These are phyloP conservation scores for Gautieria morchelliformis DNA, from an alignment of 768 basidiomycete genomes.

Conservation along the genomic window DNA sequence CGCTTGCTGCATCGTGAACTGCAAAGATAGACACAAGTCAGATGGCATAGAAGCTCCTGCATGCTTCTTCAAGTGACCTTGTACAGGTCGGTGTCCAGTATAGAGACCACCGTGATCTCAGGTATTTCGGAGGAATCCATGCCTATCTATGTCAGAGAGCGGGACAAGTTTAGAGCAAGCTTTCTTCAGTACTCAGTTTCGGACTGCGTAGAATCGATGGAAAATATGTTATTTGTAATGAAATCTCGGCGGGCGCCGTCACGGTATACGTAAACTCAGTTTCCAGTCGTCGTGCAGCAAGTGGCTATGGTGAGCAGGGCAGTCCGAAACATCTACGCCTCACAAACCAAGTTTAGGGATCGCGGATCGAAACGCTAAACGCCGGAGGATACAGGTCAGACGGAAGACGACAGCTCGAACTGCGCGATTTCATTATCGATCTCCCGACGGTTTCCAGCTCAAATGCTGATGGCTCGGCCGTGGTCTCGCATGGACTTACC, in stretches of 20 bases:
- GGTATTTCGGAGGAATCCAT: background rate
- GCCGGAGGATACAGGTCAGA: constrained; percentile 86
- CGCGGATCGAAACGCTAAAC: constrained; percentile 67
- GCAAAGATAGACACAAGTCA: constrained; percentile 1
- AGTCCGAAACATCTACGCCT: too few species aligned
- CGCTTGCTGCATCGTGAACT: constrained; percentile 97
- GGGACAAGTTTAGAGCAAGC: background rate
- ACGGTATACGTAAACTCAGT: too few species aligned
- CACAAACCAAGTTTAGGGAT: constrained; percentile 25
- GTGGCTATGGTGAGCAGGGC: too few species aligned
- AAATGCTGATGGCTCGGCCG: constrained; percentile 77
- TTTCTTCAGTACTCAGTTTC: too few species aligned
- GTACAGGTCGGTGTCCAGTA: constrained; percentile 92
- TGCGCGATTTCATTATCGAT: constrained; percentile 73
- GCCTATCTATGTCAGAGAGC: background rate
- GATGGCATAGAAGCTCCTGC: background rate
- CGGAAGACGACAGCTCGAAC: constrained; percentile 84
- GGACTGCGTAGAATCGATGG: too few species aligned
- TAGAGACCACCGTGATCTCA: constrained; percentile 31
- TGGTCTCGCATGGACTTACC: constrained; percentile 82
- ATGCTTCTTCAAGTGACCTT: constrained; percentile 60
- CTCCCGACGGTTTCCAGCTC: constrained; percentile 56
- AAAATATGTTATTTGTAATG: too few species aligned
- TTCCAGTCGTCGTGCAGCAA: too few species aligned
- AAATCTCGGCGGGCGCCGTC: too few species aligned